phyloP scores from a whole-genome alignment of 352 stramenopile species.

The Pythium utonaiense region DNA sequence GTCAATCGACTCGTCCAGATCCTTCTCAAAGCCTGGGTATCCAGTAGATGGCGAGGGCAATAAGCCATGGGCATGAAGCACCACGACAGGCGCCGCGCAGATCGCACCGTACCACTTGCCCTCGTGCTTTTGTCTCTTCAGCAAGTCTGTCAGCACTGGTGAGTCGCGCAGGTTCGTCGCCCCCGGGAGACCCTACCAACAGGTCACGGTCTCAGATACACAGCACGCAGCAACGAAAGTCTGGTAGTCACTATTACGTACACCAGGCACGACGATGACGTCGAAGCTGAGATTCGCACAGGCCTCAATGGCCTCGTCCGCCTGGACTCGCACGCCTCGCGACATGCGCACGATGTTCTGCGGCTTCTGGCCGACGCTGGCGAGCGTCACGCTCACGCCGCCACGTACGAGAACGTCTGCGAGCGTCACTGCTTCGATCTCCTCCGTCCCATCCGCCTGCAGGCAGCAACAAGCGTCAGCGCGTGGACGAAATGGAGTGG shows the following conservation, averaged over 20 bases:
- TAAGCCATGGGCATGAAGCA: slow-evolving; percentile 64
- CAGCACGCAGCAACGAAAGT: background rate
- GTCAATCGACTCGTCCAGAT: slow-evolving; percentile 42
- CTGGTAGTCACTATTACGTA: slow-evolving; percentile 22
- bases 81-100: slow-evolving; percentile 65
- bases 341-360: slow-evolving; percentile 76
- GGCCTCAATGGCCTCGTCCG: slow-evolving; percentile 58
- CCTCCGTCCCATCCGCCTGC: slow-evolving; percentile 77
- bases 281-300: slow-evolving; percentile 59
- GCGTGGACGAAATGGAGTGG: background rate
- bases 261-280: slow-evolving; percentile 62
- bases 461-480: background rate
- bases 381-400: slow-evolving; percentile 59
- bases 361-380: slow-evolving; percentile 48
- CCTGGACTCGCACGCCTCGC: slow-evolving; percentile 64
- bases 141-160: slow-evolving; percentile 42
- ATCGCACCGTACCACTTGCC: slow-evolving; percentile 73
- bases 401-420: slow-evolving; percentile 70
- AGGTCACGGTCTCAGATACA: background rate
- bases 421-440: slow-evolving; percentile 78
- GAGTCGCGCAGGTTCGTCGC: slow-evolving; percentile 72
- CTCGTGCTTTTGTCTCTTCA: slow-evolving; percentile 61
- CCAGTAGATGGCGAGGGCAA: slow-evolving; percentile 48
- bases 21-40: slow-evolving; percentile 67
- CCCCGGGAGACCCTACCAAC: slow-evolving; percentile 54